Base-by-base conservation (phyloP, 2,329 filamentous ascomycete genomes). In the Didymella arachidicola region DNA sequence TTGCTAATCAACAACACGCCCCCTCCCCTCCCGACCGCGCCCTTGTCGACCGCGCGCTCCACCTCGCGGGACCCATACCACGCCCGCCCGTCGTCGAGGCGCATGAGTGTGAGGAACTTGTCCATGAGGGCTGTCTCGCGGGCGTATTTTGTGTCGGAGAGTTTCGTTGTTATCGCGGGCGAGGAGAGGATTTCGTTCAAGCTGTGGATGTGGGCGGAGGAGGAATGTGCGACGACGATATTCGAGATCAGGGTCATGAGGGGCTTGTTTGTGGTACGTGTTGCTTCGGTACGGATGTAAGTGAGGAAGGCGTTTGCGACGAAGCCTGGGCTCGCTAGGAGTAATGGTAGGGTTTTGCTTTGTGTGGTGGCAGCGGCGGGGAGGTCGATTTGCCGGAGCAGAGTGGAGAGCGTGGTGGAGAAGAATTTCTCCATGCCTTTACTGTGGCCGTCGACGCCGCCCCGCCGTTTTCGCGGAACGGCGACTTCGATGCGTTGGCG, bases 41-140 rank as follows among this genome's bases (percentile, higher is more conserved):
- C 94, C 67, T 95, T 91, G 11, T 88, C 87, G 4, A 97, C 89
- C 0, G 94, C 94, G 60, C 86, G 86, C 72, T 92, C 88, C 2
- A 97, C 93, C 52, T 96, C 92, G 14, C 83, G 85, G 0, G 89
- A 86, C 0, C 95, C 95, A 77, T 99, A 99, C 84, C 93, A 97
- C 2, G 93, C 94, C 56, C 90, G 86, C 2, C 91, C 91, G 65
- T 97, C 93, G 62, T 98, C 93, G 59, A 87, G 86, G 50, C 93
- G 88, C 59, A 99, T 81, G 60, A 91, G 82, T 0, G 88, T 85
- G 68, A 90, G 87, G 73, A 98, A 93, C 43, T 88, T 86, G 69
- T 98, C 93, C 87, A 99, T 93, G 60, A 92, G 82, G 36, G 84
- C 85, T 1, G 92, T 92, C 77, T 97, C 93, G 60, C 88, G 87